phyloP scores from a whole-genome alignment of 495 filamentous ascomycete species.

The Penicillium soppii region DNA sequence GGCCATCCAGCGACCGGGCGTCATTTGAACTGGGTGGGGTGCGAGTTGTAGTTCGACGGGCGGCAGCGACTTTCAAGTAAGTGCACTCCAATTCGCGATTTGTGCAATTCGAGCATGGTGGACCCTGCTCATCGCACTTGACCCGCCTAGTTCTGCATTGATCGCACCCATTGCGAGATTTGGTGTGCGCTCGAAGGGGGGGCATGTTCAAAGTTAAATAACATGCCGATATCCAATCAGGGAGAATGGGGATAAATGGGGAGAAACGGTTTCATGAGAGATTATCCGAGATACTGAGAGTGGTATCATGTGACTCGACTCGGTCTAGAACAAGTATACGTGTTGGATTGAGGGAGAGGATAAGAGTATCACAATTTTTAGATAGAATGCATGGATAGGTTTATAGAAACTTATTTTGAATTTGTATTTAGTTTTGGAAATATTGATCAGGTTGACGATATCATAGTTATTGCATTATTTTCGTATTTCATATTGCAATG shows the following conservation, averaged over 20 bases:
- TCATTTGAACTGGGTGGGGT: background rate
- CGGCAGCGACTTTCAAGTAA: conserved; percentile 23
- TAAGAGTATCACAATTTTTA: no score
- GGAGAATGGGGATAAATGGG: background rate
- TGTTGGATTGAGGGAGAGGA: background rate
- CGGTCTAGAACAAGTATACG: background rate
- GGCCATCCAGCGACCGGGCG: background rate
- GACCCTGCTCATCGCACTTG: conserved; percentile 44
- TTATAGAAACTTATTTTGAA: no score
- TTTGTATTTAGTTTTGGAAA: no score
- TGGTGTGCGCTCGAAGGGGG: conserved; percentile 47
- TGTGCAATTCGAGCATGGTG: conserved; percentile 37
- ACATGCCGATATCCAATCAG: background rate
- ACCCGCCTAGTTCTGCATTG: conserved; percentile 55
- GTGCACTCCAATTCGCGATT: conserved; percentile 31
- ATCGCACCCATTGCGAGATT: conserved; percentile 55
- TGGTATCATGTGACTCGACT: conserved; percentile 6
- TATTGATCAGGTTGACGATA: background rate
- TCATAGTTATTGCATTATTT: background rate
- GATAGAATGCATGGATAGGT: no score
- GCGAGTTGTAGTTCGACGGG: background rate
- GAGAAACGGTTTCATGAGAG: no score
- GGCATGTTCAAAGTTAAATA: conserved; percentile 15
- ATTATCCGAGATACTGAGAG: background rate
- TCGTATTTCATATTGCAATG: background rate